phyloP scores from a whole-genome alignment of 352 stramenopile species.

The Globisporangium cystogenes region DNA sequence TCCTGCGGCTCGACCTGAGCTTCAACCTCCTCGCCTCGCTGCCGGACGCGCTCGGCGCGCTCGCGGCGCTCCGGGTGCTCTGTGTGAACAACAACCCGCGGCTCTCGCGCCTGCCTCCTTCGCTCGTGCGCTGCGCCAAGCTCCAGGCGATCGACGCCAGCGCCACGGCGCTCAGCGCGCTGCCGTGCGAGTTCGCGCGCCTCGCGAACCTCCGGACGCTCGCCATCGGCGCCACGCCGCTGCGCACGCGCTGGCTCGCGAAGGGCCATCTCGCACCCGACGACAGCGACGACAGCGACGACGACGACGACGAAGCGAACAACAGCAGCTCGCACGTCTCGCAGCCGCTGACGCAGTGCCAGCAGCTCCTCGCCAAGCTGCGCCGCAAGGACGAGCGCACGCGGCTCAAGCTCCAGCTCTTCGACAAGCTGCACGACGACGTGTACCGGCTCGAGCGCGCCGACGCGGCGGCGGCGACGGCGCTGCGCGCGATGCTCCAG shows the following conservation, averaged over 20 bases:
- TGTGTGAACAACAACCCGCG: constrained; percentile 84
- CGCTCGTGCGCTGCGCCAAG: constrained; percentile 54
- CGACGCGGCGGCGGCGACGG: constrained; percentile 14
- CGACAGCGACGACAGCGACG: constrained; percentile 3
- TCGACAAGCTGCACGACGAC: constrained; percentile 50
- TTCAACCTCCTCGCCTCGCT: constrained; percentile 68
- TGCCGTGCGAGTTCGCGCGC: constrained; percentile 65
- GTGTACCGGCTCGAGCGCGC: constrained; percentile 49
- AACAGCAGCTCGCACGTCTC: not conserved
- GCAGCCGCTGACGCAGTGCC: constrained; percentile 18
- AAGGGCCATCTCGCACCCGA: constrained; percentile 44
- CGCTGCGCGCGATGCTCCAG: constrained; percentile 33
- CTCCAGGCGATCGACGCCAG: constrained; percentile 75
- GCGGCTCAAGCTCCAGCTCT: constrained; percentile 49
- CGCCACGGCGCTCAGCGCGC: constrained; percentile 42
- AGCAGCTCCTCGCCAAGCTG: constrained; percentile 51
- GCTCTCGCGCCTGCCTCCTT: constrained; percentile 38
- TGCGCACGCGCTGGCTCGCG: constrained; percentile 43
- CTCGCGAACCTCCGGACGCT: constrained; percentile 59
- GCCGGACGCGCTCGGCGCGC: constrained; percentile 42
- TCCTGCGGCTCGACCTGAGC: constrained; percentile 77
- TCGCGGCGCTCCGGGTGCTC: constrained; percentile 63
- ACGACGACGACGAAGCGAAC: constrained; percentile 1
- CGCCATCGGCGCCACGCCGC: constrained; percentile 66
- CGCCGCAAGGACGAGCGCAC: constrained; percentile 57